These are phyloP conservation scores for Paraphaeosphaeria minitans DNA, from an alignment of 2,329 filamentous ascomycete species.

Conservation along the genomic window DNA sequence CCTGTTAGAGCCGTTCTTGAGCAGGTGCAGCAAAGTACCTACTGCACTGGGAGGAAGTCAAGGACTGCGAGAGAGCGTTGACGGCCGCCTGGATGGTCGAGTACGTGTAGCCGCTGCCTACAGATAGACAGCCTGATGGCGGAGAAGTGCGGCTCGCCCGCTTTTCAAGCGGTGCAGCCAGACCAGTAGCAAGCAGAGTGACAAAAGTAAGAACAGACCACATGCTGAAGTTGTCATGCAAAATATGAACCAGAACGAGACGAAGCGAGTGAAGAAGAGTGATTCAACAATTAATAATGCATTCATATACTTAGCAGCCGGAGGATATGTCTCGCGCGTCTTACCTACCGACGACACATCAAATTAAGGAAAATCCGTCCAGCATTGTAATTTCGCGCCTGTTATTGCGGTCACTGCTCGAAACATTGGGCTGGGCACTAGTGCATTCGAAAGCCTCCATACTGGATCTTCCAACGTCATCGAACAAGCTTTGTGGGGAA, in stretches of 20 bases:
- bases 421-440: slow-evolving; percentile 1
- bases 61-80: slow-evolving; percentile 60
- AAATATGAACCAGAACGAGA: background rate
- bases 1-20: background rate
- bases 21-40: background rate
- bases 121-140: slow-evolving; percentile 59
- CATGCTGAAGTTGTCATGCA: slow-evolving; percentile 7
- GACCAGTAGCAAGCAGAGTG: slow-evolving; percentile 26
- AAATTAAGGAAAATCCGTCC: slow-evolving; percentile 4
- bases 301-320: background rate
- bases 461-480: background rate
- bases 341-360: background rate
- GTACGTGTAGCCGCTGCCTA: slow-evolving; percentile 52
- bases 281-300: background rate
- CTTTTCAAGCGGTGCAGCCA: slow-evolving; percentile 29
- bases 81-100: slow-evolving; percentile 62
- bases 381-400: slow-evolving; percentile 13
- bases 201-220: slow-evolving; percentile 23
- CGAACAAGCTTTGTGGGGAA: slow-evolving; percentile 4
- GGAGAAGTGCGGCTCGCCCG: slow-evolving; percentile 49
- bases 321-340: background rate
- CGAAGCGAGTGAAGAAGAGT: slow-evolving; percentile 2
- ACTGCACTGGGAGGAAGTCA: slow-evolving; percentile 57
- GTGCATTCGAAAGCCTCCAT: background rate
- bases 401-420: background rate